Evolutionary conservation across 257 asterid genomes (phyloP), one percentile per base, ranked within the genome.

Genomic region (Nicotiana knightiana): DNA sequence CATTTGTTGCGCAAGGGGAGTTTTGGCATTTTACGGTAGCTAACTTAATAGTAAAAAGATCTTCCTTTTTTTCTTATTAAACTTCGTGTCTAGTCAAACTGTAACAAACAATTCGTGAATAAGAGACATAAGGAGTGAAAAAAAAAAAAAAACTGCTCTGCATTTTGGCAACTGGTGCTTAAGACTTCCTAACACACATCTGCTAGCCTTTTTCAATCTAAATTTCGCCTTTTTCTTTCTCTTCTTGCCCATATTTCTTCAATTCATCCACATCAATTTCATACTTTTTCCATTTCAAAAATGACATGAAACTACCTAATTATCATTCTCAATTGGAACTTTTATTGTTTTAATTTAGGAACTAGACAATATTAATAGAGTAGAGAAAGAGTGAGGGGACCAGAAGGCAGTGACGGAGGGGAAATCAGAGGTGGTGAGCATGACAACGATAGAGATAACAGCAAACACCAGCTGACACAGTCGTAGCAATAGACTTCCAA

Each of bases 331-430:
- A 53, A 12, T 53, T 28, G 30, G 30, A 28, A 28, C 30, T 28
- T 28, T 28, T 28, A 28, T 28, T 28, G 1, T 28, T 28, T 28
- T 28, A 28, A 28, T 28, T 28, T 28, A 28, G 30, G 30, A 28
- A 28, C 30, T 28, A 28, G 30, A 28, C 30, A 28, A 28, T 28
- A 28, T 28, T 28, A 28, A 28, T 28, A 28, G 30, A 28, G 30
- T 28, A 28, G 30, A 28, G 30, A 28, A 28, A 28, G 30, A 28
- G 30, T 28, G 30, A 28, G 30, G 30, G 30, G 0, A 94, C 98
- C 97, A 91, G 80, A 94, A 94, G 62, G 98, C 97, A 5, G 97
- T 91, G 83, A 91, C 97, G 81, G 95, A 88, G 46, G 97, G 97
- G 73, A 94, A 94, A 89, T 94, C 97, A 86, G 92, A 86, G 85